These are phyloP conservation scores for Acanthamoeba lugdunensis DNA, from an alignment of 208 protist species.

Conservation along the genomic window DNA sequence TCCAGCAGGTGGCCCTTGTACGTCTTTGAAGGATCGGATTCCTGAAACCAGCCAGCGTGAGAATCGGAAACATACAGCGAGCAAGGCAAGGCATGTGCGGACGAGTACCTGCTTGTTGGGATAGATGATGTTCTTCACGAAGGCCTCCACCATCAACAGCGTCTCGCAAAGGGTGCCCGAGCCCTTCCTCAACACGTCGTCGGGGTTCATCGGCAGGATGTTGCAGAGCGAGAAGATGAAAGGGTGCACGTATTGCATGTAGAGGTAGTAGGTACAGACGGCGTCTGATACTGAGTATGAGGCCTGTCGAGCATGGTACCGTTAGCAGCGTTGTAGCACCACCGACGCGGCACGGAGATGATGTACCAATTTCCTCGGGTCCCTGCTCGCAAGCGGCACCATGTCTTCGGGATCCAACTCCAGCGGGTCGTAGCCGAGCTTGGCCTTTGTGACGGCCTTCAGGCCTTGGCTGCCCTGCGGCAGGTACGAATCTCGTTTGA, in stretches of 20 bases:
- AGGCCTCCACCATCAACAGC: constrained; percentile 97
- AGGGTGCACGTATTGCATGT: constrained; percentile 98
- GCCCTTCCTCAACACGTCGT: constrained; percentile 97
- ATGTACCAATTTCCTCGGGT: constrained; percentile 49
- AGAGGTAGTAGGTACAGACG: constrained; percentile 99
- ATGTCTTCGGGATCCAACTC: constrained; percentile 99
- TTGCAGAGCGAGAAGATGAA: constrained; percentile 99
- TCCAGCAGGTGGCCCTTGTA: constrained; percentile 98
- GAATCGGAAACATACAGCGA: background rate
- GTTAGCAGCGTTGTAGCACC: background rate
- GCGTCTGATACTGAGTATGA: constrained; percentile 99
- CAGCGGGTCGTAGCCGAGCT: constrained; percentile 98
- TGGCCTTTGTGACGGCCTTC: constrained; percentile 97
- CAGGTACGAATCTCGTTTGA: constrained; percentile 99
- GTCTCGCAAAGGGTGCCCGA: constrained; percentile 99
- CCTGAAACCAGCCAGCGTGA: constrained; percentile 24
- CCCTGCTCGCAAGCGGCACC: constrained; percentile 91
- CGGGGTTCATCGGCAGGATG: constrained; percentile 98
- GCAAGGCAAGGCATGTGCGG: background rate
- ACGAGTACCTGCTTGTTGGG: constrained; percentile 96
- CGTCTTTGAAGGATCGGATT: constrained; percentile 87
- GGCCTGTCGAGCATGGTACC: constrained; percentile 82
- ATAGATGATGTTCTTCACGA: constrained; percentile 96
- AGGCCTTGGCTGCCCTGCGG: constrained; percentile 96
- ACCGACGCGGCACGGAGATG: background rate